Conservation (phyloP, 805 yeast genomes). For the Ogataea trehalophila region DNA sequence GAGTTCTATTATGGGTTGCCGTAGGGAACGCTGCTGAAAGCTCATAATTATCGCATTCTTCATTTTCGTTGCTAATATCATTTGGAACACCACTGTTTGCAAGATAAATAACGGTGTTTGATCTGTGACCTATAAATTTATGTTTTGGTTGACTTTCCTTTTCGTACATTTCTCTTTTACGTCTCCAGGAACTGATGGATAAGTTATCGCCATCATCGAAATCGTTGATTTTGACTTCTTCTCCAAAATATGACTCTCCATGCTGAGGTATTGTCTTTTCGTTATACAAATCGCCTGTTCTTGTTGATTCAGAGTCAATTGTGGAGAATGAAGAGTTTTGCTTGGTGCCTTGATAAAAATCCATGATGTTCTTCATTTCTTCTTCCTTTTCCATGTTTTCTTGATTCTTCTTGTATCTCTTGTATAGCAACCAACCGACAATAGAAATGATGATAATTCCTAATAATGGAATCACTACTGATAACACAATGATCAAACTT, state of each 20-base stretch:
- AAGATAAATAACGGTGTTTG: slow-evolving; percentile 3
- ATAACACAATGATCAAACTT: slow-evolving; percentile 39
- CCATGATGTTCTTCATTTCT: slow-evolving; percentile 28
- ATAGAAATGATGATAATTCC: slow-evolving; percentile 32
- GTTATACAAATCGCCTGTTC: neutral
- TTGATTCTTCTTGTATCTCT: slow-evolving; percentile 22
- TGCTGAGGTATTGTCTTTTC: neutral
- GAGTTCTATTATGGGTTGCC: neutral
- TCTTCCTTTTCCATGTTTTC: slow-evolving; percentile 26
- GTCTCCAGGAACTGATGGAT: slow-evolving; percentile 50
- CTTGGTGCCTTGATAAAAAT: slow-evolving; percentile 25
- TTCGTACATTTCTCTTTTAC: slow-evolving; percentile 44
- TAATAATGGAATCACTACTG: slow-evolving; percentile 40
- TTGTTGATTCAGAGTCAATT: slow-evolving; percentile 12
- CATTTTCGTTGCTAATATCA: slow-evolving; percentile 17
- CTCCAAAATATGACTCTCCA: slow-evolving; percentile 15
- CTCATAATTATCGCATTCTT: neutral
- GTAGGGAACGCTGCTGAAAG: neutral
- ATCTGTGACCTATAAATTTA: slow-evolving; percentile 1
- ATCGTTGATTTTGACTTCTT: slow-evolving; percentile 25
- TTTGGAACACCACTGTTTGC: neutral
- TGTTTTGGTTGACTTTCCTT: slow-evolving; percentile 12
- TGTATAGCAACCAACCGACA: slow-evolving; percentile 26
- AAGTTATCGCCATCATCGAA: slow-evolving; percentile 37
- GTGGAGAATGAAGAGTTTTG: slow-evolving; percentile 20